Evolutionary conservation across 2,329 filamentous ascomycete species (phyloP).

Genomic region (Diplodia sapinea): DNA sequence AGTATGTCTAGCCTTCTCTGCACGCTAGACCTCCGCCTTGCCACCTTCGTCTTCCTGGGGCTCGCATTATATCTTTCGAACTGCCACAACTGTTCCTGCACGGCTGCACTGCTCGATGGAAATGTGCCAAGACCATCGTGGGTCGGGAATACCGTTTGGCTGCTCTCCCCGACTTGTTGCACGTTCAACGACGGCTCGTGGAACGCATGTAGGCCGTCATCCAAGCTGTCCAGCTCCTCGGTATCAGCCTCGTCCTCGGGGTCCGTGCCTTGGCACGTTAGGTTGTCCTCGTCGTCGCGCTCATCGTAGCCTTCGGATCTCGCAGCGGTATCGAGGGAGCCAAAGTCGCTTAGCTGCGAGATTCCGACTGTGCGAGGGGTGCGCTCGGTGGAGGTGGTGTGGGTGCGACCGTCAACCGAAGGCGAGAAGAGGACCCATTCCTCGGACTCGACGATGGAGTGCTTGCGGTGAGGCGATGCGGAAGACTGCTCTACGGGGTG

Average conservation of each 20-base stretch:
- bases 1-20: slow-evolving; percentile 63
- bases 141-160: slow-evolving; percentile 77
- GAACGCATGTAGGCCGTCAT: slow-evolving; percentile 90
- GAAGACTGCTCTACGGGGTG: slow-evolving; percentile 31
- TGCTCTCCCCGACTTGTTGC: slow-evolving; percentile 58
- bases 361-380: slow-evolving; percentile 70
- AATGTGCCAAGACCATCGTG: slow-evolving; percentile 95
- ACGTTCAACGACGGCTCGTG: slow-evolving; percentile 60
- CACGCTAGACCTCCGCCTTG: slow-evolving; percentile 61
- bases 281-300: slow-evolving; percentile 53
- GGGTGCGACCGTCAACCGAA: slow-evolving; percentile 66
- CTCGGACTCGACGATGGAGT: slow-evolving; percentile 72
- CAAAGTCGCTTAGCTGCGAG: slow-evolving; percentile 79
- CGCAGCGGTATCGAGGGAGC: slow-evolving; percentile 73
- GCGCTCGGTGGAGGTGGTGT: slow-evolving; percentile 67
- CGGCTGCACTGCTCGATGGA: slow-evolving; percentile 62
- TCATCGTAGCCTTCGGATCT: slow-evolving; percentile 61
- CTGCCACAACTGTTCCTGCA: slow-evolving; percentile 83
- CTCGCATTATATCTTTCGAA: slow-evolving; percentile 85
- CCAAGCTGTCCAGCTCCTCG: slow-evolving; percentile 83
- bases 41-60: slow-evolving; percentile 57
- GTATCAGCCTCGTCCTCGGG: slow-evolving; percentile 67
- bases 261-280: slow-evolving; percentile 52
- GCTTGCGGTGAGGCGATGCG: slow-evolving; percentile 49
- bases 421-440: slow-evolving; percentile 95